Base-by-base conservation (phyloP, 371 early-diverging fungal species). In the Entomophthora muscae region DNA sequence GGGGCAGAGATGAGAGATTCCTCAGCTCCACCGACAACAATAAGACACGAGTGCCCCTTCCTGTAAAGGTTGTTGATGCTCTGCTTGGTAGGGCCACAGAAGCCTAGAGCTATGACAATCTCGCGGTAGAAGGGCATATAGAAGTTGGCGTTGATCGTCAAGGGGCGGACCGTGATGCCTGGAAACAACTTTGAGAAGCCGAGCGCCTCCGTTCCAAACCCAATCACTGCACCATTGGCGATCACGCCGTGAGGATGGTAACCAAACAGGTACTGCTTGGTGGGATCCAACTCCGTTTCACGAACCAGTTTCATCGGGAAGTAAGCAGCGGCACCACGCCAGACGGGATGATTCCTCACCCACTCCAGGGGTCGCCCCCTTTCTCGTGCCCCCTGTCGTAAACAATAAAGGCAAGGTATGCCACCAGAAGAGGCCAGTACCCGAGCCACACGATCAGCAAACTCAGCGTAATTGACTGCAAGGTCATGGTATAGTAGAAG, bases 161-260 rank as follows among this genome's bases (percentile, higher is more conserved):
- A 67, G n/a, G 84, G 67, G 0, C 76, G 78, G 58, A 83, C 73
- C 2, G 69, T 69, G 57, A 89, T 75, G 3, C 88, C 91, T 0
- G 85, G 84, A 53, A 85, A 80, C 17, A 74, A 63, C 52, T 80
- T 71, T 5, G 83, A 82, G 55, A 89, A 76, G 1, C 79, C 73
- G 31, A 80, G 81, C 0, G 81, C 81, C 66, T 85, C 83, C 17
- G 86, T 90, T 3, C 77, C 89, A 79, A 92, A 90, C 57, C 85
- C 84, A 42, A 83, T 76, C 65, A 83, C 83, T 0, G 90, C 89
- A 1, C 91, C 91, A 66, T 89, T 76, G 7, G 82, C 79, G 63
- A 93, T 83, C 58, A 95, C 84, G 13, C 92, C 90, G 61, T 89
- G 90, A 23, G 90, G 90, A 62, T 86, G 86, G 62, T 86, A 85